phyloP scores from a whole-genome alignment of 2,329 filamentous ascomycete genomes.

The Monilinia fructicola region DNA sequence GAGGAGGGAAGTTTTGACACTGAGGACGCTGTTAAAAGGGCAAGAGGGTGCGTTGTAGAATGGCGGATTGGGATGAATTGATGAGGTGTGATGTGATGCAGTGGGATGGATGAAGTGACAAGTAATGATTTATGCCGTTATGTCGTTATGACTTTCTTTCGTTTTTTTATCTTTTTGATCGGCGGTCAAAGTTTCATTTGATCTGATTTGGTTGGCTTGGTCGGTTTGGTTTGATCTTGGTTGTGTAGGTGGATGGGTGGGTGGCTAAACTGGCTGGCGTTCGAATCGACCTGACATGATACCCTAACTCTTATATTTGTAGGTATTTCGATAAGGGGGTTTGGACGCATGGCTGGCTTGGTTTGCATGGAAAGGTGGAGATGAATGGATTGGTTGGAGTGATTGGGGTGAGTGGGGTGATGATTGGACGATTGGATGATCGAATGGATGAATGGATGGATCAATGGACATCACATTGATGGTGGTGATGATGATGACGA shows the following conservation, averaged over 20 bases:
- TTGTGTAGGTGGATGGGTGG: neutral
- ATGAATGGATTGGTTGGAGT: too few relatives aligned
- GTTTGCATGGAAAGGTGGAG: neutral
- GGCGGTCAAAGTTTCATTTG: neutral
- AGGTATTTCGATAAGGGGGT: neutral
- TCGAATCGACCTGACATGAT: slow-evolving; percentile 2
- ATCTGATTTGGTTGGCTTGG: neutral
- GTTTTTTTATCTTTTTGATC: neutral
- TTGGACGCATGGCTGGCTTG: neutral
- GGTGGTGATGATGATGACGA: too few relatives aligned
- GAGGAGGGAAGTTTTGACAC: slow-evolving; percentile 70
- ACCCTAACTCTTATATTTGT: neutral
- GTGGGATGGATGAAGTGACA: neutral
- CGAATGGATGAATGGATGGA: too few relatives aligned
- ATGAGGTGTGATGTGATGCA: neutral
- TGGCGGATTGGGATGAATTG: too few relatives aligned
- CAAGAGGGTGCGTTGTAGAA: slow-evolving; percentile 19
- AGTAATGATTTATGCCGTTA: slow-evolving; percentile 19
- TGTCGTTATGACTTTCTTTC: slow-evolving; percentile 18
- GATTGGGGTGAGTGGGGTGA: too few relatives aligned
- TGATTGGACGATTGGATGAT: too few relatives aligned
- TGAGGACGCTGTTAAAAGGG: slow-evolving; percentile 34
- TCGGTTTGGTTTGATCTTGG: neutral
- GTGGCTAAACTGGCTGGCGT: slow-evolving; percentile 10
- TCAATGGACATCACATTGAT: too few relatives aligned